Percentiles rank a stretch among this genome's conserved stretches.
Conservation (phyloP, 1,284 basidiomycete species). For the Schizophyllum commune region DNA sequence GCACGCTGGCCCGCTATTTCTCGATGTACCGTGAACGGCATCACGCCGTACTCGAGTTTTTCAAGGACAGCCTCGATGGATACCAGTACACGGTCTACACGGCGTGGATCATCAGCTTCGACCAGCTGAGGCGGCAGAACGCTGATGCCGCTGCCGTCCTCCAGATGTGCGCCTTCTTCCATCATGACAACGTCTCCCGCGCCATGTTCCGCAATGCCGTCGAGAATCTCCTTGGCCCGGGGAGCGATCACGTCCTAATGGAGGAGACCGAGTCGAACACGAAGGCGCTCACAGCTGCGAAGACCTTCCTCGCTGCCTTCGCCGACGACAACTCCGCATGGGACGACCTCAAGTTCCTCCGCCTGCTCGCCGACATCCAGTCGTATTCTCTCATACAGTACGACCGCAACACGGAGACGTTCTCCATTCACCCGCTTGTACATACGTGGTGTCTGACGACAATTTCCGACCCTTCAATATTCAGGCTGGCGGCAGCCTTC, state of each 20-base stretch:
- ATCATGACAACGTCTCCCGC: constrained; percentile 3
- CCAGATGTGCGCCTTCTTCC: constrained; percentile 3
- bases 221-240: not conserved
- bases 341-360: not conserved
- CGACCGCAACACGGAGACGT: not conserved
- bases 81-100: not conserved
- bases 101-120: constrained; percentile 6
- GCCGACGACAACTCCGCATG: not conserved
- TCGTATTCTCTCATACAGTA: constrained; percentile 3
- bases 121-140: not conserved
- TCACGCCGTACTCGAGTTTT: not conserved
- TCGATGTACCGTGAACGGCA: not conserved
- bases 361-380: not conserved
- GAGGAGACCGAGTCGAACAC: not conserved
- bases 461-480: not conserved
- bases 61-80: not conserved
- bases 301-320: not conserved
- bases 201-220: constrained; percentile 2
- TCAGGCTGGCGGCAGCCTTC: not conserved
- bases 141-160: not conserved
- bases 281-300: not conserved
- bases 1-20: not conserved
- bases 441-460: constrained; percentile 1
- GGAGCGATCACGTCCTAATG: not conserved
- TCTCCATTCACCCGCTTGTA: constrained; percentile 4